Evolutionary conservation across 768 basidiomycete species (phyloP), one percentile per base, ranked within the genome.

Genomic region (Pluteus cervinus): DNA sequence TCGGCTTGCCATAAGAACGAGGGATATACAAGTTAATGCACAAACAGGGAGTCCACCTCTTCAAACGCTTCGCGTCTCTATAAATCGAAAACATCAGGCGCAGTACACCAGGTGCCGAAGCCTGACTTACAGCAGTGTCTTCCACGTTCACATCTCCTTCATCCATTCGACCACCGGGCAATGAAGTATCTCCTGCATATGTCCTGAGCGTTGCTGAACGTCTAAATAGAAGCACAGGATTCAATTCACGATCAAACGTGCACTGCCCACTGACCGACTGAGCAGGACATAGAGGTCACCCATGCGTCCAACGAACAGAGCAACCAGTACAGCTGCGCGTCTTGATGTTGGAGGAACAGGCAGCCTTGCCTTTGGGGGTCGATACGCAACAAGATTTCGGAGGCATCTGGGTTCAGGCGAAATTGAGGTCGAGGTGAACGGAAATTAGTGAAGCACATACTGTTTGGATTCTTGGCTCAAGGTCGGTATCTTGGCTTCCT

Each of bases 61-160:
- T 94, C 91, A 41, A 76, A 91, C 0, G 90, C 89, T 62, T 93
- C 90, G 29, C 90, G 71, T 37, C 91, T 64, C 89, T 91, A 37
- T 1, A 39, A 10, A 17, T 5, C 24, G 6, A 10, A 18, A 29
- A 24, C 24, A 14, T 23, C 5, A 39, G 29, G 14, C 16, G 36
- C 42, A 42, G 8, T 18, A 20, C 16, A 2, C 14, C 3, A n/a
- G 18, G 25, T 26, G 15, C 4, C 8, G 29, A 12, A 24, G 22
- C n/a, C 7, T 15, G 12, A 65, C 79, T 49, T 54, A 90, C 88
- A 14, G 89, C 90, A 2, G 89, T 81, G 42, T 85, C 83, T 51
- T 92, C 91, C 3, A 80, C 62, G 26, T 73, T 76, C 44, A 49
- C 54, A 54, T 93, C 90, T 26, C 62, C 66, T 2, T 64, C 62